These are phyloP conservation scores for Aspergillus egyptiacus DNA, from an alignment of 495 filamentous ascomycete genomes.

Conservation along the genomic window DNA sequence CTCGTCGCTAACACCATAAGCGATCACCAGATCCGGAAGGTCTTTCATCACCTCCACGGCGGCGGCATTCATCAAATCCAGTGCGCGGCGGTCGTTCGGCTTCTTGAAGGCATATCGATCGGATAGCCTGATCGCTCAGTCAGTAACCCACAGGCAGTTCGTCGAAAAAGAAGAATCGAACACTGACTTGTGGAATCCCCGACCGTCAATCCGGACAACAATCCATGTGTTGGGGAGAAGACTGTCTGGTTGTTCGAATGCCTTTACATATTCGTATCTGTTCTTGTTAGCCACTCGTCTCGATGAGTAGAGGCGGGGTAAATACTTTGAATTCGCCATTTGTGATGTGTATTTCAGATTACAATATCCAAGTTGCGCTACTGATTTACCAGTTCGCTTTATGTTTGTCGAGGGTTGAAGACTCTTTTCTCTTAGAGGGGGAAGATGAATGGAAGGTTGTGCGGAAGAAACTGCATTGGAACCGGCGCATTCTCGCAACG, in stretches of 20 bases:
- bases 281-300: slow-evolving; percentile 8
- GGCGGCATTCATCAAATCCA: slow-evolving; percentile 91
- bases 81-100: slow-evolving; percentile 81
- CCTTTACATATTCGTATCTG: slow-evolving; percentile 88
- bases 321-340: slow-evolving; percentile 57
- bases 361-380: too few species aligned
- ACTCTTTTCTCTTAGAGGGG: background rate
- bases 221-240: slow-evolving; percentile 91
- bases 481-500: background rate
- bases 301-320: background rate
- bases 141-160: background rate
- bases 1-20: slow-evolving; percentile 91
- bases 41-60: slow-evolving; percentile 78
- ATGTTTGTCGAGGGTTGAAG: background rate
- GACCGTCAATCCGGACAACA: slow-evolving; percentile 85
- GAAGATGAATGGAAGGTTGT: slow-evolving; percentile 3
- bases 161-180: background rate
- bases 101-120: slow-evolving; percentile 79
- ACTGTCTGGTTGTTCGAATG: slow-evolving; percentile 74
- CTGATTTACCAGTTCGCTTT: too few species aligned
- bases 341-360: background rate
- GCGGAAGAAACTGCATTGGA: background rate
- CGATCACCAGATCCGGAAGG: slow-evolving; percentile 76
- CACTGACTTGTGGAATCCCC: slow-evolving; percentile 84
- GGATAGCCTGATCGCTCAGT: slow-evolving; percentile 53